Evolutionary conservation across 2,329 filamentous ascomycete genomes (phyloP).

Genomic region (Paecilomyces formosus): DNA sequence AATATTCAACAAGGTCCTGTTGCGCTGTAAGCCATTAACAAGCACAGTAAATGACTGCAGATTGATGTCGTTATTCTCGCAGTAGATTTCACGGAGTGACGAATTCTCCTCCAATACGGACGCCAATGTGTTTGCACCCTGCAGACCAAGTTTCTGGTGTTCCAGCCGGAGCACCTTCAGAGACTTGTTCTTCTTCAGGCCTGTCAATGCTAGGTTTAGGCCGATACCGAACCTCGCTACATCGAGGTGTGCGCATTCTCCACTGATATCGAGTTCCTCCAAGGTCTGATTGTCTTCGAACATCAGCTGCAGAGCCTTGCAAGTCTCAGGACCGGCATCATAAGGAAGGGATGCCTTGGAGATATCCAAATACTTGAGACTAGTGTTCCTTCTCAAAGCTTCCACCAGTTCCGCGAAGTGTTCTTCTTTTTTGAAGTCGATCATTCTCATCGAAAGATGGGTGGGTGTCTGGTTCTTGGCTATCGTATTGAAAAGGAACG

Average conservation of each 20-base stretch:
- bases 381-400: constrained; percentile 55
- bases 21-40: constrained; percentile 61
- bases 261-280: constrained; percentile 61
- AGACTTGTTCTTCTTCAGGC: constrained; percentile 56
- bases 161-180: constrained; percentile 58
- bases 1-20: constrained; percentile 55
- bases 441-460: constrained; percentile 58
- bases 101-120: constrained; percentile 60
- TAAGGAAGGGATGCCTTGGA: constrained; percentile 63
- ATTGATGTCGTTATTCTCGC: constrained; percentile 65
- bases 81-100: constrained; percentile 58
- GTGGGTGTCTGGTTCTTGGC: constrained; percentile 51
- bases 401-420: constrained; percentile 57
- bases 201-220: constrained; percentile 58
- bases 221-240: constrained; percentile 62
- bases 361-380: constrained; percentile 58
- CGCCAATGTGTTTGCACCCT: constrained; percentile 61
- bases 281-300: constrained; percentile 62
- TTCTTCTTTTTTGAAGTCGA: constrained; percentile 60
- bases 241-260: constrained; percentile 64
- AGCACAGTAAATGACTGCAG: constrained; percentile 63
- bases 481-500: constrained; percentile 36
- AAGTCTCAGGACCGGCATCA: constrained; percentile 61
- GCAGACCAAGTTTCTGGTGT: constrained; percentile 60
- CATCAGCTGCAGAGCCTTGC: constrained; percentile 54